Conservation (phyloP, 2,329 filamentous ascomycete genomes). For the Trichoderma cornu-damae region DNA sequence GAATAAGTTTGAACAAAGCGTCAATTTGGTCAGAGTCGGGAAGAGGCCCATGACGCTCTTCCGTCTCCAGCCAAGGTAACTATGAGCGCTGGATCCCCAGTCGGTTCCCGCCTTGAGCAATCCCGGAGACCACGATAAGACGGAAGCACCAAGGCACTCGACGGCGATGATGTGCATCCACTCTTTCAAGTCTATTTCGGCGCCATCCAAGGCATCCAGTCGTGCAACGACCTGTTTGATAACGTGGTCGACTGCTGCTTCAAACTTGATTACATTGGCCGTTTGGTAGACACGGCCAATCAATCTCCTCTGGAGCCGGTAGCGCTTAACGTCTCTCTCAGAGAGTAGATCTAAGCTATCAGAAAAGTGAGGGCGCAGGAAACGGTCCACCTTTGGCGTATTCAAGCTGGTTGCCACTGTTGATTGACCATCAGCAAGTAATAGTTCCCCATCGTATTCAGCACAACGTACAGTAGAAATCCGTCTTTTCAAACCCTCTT, state of each 20-base stretch:
- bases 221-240: conserved; percentile 34
- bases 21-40: conserved; percentile 37
- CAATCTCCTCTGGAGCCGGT: conserved; percentile 45
- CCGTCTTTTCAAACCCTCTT: conserved; percentile 46
- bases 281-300: conserved; percentile 46
- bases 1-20: conserved; percentile 34
- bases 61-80: conserved; percentile 47
- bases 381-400: conserved; percentile 40
- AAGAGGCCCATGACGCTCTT: conserved; percentile 51
- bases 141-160: conserved; percentile 46
- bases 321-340: conserved; percentile 43
- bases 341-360: conserved; percentile 49
- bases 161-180: conserved; percentile 55
- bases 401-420: conserved; percentile 44
- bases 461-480: conserved; percentile 45
- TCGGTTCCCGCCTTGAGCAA: conserved; percentile 42
- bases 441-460: not conserved
- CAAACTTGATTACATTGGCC: conserved; percentile 39
- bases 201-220: conserved; percentile 35
- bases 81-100: conserved; percentile 43
- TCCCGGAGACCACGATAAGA: conserved; percentile 49
- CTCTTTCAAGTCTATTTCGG: conserved; percentile 44
- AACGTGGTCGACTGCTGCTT: conserved; percentile 39
- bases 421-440: not conserved
- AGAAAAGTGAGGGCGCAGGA: conserved; percentile 31